Conservation (phyloP, 2,329 filamentous ascomycete genomes). For the Penicillium carneum region DNA sequence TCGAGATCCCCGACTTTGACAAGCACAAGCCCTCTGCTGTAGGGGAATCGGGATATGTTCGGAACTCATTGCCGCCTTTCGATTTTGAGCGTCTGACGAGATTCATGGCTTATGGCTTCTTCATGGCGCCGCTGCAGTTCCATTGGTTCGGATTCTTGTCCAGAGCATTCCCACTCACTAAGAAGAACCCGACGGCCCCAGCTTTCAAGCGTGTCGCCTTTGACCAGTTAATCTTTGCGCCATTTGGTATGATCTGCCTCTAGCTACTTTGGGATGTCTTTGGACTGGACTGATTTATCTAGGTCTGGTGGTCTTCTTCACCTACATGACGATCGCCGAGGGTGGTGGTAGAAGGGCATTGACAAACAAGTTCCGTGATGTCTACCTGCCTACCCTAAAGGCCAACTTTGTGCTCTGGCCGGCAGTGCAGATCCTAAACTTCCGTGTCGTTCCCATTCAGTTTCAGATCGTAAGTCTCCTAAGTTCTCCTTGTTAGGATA, state of each 20-base stretch:
- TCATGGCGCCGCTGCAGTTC: slow-evolving; percentile 94
- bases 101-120: slow-evolving; percentile 97
- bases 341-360: slow-evolving; percentile 84
- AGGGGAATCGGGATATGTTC: slow-evolving; percentile 70
- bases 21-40: slow-evolving; percentile 74
- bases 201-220: slow-evolving; percentile 89
- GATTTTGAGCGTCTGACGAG: slow-evolving; percentile 93
- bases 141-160: slow-evolving; percentile 92
- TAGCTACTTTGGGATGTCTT: not conserved
- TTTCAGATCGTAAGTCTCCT: slow-evolving; percentile 83
- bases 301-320: slow-evolving; percentile 87
- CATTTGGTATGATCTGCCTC: slow-evolving; percentile 68
- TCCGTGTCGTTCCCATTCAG: slow-evolving; percentile 90
- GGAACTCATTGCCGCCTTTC: slow-evolving; percentile 76
- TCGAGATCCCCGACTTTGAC: slow-evolving; percentile 88
- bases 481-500: not conserved
- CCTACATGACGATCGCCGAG: slow-evolving; percentile 93
- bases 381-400: slow-evolving; percentile 92
- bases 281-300: slow-evolving; percentile 19
- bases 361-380: slow-evolving; percentile 83
- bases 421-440: slow-evolving; percentile 94
- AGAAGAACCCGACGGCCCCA: slow-evolving; percentile 74
- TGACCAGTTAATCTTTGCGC: slow-evolving; percentile 92
- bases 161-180: slow-evolving; percentile 81
- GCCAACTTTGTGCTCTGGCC: slow-evolving; percentile 97